Evolutionary conservation across 2,329 filamentous ascomycete species (phyloP), one percentile per base, ranked within the genome.

Genomic region (Ascochyta pisi): DNA sequence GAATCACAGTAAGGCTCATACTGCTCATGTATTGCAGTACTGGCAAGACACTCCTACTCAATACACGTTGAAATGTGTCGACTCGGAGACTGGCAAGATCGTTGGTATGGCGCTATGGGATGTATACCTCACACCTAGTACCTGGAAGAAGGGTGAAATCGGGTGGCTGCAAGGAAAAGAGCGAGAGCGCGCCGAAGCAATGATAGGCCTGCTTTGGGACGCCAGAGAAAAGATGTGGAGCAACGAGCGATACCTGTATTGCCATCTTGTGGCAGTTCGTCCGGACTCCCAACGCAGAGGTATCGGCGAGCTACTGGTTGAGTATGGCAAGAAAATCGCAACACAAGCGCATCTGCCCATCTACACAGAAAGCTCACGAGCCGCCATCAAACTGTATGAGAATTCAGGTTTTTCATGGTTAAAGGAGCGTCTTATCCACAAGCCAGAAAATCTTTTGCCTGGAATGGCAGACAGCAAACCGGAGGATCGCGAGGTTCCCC

Each of bases 71-170:
- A 83, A 83, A 67, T 80, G 76, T 43, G 70, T 82, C 24, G 80
- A 83, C 60, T 75, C 73, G 6, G 71, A 73, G 3, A 78, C 74
- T 0, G 75, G 76, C 13, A 73, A 77, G 27, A 76, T 82, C 33
- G 71, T 81, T 22, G 81, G 80, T 44, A 82, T 83, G 77, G 79
- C 74, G 2, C 72, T 82, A 16, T 77, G 75, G 61, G 78, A 83
- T 53, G 69, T 79, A 6, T 79, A 78, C 60, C 54, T 79, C 23
- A 69, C 71, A 8, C 70, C 74, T 6, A 77, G 79, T 54, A 78
- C 82, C 60, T 75, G 80, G 58, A 71, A 72, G 48, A 78, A 78
- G 54, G 74, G 75, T 2, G 79, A 80, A 33, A 75, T 82, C 13
- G 71, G 73, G 9, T 83, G 80, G 79, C 66, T 83, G 23, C 63